Evolutionary conservation across 1,139 yeast genomes (phyloP).

Genomic region (Geotrichum europaeum): DNA sequence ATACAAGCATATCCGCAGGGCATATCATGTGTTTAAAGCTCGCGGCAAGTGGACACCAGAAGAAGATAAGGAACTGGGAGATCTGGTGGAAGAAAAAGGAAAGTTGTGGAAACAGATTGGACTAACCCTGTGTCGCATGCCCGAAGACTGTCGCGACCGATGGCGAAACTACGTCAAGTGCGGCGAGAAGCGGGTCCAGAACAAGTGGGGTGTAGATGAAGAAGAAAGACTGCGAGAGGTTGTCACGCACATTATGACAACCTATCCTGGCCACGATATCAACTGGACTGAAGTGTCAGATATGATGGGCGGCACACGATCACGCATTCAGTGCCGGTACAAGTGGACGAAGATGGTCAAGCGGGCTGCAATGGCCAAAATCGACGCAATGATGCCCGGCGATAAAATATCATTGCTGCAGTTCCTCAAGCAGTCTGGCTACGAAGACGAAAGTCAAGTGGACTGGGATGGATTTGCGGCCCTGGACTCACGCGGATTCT

Average conservation of each 20-base stretch:
- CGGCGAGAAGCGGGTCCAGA: conserved; percentile 64
- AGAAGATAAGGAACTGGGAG: conserved; percentile 64
- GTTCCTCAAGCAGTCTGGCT: conserved; percentile 46
- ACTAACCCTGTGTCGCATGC: conserved; percentile 77
- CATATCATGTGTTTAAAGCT: conserved; percentile 77
- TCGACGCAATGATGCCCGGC: conserved; percentile 37
- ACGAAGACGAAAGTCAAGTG: conserved; percentile 44
- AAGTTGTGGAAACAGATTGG: conserved; percentile 89
- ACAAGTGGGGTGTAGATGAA: conserved; percentile 75
- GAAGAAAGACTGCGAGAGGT: conserved; percentile 56
- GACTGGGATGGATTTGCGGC: conserved; percentile 60
- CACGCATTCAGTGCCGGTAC: conserved; percentile 89
- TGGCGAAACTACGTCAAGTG: conserved; percentile 95
- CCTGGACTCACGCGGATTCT: conserved; percentile 29
- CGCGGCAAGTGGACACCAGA: conserved; percentile 85
- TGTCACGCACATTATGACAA: conserved; percentile 40
- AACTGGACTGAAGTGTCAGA: conserved; percentile 93
- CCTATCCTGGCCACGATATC: conserved; percentile 37
- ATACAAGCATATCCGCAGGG: conserved; percentile 85
- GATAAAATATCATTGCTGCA: conserved; percentile 51
- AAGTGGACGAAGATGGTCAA: conserved; percentile 82
- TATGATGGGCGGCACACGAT: conserved; percentile 78
- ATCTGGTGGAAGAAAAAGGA: conserved; percentile 57
- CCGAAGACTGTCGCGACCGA: conserved; percentile 93
- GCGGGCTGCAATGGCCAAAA: conserved; percentile 24